A percentile compares a stretch with the other conserved stretches of the same genome.
Evolutionary conservation across 306 rosid genomes (phyloP).

Genomic region (Rosa lucieae): DNA sequence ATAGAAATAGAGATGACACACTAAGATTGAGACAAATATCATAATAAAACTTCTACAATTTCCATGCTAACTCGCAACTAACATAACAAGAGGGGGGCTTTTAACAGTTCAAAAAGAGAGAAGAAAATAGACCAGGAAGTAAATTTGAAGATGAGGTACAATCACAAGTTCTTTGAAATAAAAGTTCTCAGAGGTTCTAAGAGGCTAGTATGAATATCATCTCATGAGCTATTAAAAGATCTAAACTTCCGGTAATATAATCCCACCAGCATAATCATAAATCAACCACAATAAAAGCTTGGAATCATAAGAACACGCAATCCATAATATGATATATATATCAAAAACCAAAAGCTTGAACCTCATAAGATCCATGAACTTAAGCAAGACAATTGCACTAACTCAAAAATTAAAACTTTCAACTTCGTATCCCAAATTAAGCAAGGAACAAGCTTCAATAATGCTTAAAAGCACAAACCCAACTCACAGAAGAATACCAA

Average conservation of each 20-base stretch:
- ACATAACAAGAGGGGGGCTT: too few species aligned
- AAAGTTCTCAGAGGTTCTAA: too few species aligned
- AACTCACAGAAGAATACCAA: too few species aligned
- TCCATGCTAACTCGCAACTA: neutral
- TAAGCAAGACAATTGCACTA: too few species aligned
- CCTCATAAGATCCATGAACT: neutral
- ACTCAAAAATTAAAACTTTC: too few species aligned
- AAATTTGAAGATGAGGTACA: too few species aligned
- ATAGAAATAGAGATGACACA: neutral
- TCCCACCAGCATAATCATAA: neutral
- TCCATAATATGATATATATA: neutral
- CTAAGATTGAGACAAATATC: neutral
- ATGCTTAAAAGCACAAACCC: too few species aligned
- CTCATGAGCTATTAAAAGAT: neutral
- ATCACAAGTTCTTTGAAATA: too few species aligned
- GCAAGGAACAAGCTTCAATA: too few species aligned
- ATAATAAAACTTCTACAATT: neutral
- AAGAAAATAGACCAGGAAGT: too few species aligned
- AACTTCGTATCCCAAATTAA: too few species aligned
- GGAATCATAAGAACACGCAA: neutral
- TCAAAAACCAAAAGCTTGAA: neutral
- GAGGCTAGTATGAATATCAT: neutral
- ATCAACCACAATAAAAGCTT: neutral
- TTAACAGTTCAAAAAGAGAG: too few species aligned
- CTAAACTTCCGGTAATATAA: neutral